A percentile compares a stretch with the other conserved stretches of the same genome.
phyloP scores from a whole-genome alignment of 257 asterid genomes.

The Fraxinus cuspidata region DNA sequence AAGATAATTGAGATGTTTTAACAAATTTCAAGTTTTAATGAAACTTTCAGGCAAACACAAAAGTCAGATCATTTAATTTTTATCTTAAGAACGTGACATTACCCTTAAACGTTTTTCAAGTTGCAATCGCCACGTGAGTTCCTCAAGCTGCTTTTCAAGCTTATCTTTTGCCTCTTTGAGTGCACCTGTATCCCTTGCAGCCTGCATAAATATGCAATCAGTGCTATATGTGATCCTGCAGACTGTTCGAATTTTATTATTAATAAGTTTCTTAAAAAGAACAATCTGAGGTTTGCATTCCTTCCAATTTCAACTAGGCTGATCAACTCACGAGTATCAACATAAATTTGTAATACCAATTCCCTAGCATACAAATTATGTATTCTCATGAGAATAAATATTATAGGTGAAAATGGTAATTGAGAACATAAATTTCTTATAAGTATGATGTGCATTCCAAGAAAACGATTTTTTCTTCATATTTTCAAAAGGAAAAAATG shows the following conservation, averaged over 20 bases:
- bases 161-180: slow-evolving; percentile 98
- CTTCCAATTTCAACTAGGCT: slow-evolving; percentile 13
- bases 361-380: background rate
- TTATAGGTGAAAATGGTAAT: background rate
- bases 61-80: background rate
- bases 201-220: slow-evolving; percentile 49
- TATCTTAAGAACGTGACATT: slow-evolving; percentile 27
- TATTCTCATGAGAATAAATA: background rate
- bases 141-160: slow-evolving; percentile 96
- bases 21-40: background rate
- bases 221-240: slow-evolving; percentile 3
- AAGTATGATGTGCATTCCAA: slow-evolving; percentile 5
- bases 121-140: slow-evolving; percentile 93
- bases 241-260: background rate
- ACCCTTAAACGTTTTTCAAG: slow-evolving; percentile 96
- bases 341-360: slow-evolving; percentile 17
- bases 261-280: background rate
- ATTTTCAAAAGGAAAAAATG: slow-evolving; percentile 10
- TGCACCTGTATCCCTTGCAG: slow-evolving; percentile 98
- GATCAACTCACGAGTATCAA: background rate
- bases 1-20: background rate
- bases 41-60: background rate
- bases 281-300: slow-evolving; percentile 9
- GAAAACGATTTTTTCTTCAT: background rate
- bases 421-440: background rate